Percentiles rank a stretch among this genome's conserved stretches.
phyloP scores from a whole-genome alignment of 495 filamentous ascomycete species.

The Articulospora tetracladia region DNA sequence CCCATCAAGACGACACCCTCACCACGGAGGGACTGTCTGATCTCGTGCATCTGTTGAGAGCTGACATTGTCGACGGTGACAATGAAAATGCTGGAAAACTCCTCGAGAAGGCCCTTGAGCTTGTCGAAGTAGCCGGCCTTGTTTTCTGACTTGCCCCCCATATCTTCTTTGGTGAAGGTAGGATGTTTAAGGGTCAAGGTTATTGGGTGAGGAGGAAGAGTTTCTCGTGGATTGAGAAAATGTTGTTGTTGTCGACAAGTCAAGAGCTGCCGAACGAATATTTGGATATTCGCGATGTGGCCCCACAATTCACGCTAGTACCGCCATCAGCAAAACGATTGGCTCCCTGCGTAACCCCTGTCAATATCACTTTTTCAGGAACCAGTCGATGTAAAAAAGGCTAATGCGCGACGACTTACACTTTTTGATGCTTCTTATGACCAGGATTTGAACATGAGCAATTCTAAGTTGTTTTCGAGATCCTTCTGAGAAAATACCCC shows the following conservation, averaged over 20 bases:
- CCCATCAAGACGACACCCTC: slow-evolving; percentile 96
- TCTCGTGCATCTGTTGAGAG: slow-evolving; percentile 99
- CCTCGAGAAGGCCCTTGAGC: slow-evolving; percentile 89
- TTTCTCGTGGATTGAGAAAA: slow-evolving; percentile 26
- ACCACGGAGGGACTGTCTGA: slow-evolving; percentile 81
- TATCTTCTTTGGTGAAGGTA: slow-evolving; percentile 97
- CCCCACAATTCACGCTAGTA: not conserved
- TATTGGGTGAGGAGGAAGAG: slow-evolving; percentile 7
- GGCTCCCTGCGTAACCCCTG: not conserved
- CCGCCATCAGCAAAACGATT: too few species aligned
- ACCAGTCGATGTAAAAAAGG: too few species aligned
- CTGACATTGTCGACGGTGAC: slow-evolving; percentile 93
- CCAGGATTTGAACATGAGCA: not conserved
- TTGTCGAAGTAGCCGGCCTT: slow-evolving; percentile 99
- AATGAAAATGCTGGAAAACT: slow-evolving; percentile 95
- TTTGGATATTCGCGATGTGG: not conserved
- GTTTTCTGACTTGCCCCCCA: slow-evolving; percentile 95
- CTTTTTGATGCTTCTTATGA: too few species aligned
- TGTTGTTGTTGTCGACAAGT: slow-evolving; percentile 21
- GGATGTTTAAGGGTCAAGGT: slow-evolving; percentile 89
- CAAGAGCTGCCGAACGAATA: slow-evolving; percentile 7
- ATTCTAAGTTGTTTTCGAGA: not conserved
- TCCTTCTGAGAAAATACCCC: not conserved
- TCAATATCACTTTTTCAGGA: too few species aligned
- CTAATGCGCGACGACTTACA: not conserved